Base-by-base conservation (phyloP, 768 basidiomycete species). In the Suillus americanus region DNA sequence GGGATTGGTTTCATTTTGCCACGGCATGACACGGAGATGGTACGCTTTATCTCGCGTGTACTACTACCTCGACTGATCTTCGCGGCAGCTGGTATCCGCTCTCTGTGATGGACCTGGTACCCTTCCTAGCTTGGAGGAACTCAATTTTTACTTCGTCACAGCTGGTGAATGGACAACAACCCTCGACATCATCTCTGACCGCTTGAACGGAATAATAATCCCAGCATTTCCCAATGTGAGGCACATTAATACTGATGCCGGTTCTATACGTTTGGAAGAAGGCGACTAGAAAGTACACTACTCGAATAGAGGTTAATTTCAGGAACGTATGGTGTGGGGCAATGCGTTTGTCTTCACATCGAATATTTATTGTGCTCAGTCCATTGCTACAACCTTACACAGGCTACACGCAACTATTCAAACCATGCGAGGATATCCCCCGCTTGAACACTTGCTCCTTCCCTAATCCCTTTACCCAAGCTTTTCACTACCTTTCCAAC, bases 341-440 rank as follows among this genome's bases (percentile, higher is more conserved):
- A 12, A 40, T 25, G 9, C 9, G 9, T 57, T 40, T 40, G 2
- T 16, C 14, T 57, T 25, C 13, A 9, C 3, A 20, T 55, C 14
- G 16, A 37, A n/a, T 35, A 33, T 35, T 35, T 18, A 35, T 30
- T 10, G 8, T 23, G 6, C 6, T 9, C 33, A 35, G 20, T 40
- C 9, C 23, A 23, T n/a, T 59, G 12, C 20, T 25, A 41, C 28
- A 41, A 2, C 3, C 7, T 14, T 25, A 50, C 45, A 45, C 23
- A 23, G 13, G 6, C 4, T 25, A 38, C 38, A 18, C 25, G 6
- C 41, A 25, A 2, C n/a, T 70, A 74, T 23, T 62, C 66, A 14
- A 75, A 16, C 72, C 73, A 72, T 41, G 85, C 69, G 37, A 88
- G 71, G 0, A 73, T 67, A 55, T 86, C 82, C 0, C 86, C 86